Evolutionary conservation across 148 eudicot species (phyloP).

Genomic region (Beta vulgaris): DNA sequence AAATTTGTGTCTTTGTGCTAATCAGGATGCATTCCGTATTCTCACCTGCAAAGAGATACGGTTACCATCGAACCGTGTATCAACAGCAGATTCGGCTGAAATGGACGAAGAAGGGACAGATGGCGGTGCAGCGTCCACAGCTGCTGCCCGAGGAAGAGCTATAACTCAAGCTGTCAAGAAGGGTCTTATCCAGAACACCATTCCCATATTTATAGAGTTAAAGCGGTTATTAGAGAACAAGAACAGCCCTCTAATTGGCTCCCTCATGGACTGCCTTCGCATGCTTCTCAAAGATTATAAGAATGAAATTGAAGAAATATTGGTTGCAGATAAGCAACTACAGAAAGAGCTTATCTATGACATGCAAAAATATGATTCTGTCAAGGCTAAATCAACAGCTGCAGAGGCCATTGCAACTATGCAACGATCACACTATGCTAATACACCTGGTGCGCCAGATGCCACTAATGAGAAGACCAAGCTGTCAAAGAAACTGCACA

Average conservation of each 20-base stretch:
- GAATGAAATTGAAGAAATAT: slow-evolving; percentile 83
- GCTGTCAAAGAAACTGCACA: slow-evolving; percentile 33
- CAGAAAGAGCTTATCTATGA: slow-evolving; percentile 89
- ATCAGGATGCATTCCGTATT: slow-evolving; percentile 84
- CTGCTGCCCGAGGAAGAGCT: slow-evolving; percentile 68
- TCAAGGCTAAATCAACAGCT: slow-evolving; percentile 56
- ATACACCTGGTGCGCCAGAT: slow-evolving; percentile 37
- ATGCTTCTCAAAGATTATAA: slow-evolving; percentile 92
- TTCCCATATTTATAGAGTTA: slow-evolving; percentile 91
- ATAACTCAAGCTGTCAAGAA: slow-evolving; percentile 88
- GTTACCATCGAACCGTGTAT: slow-evolving; percentile 56
- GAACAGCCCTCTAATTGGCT: slow-evolving; percentile 87
- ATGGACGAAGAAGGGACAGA: slow-evolving; percentile 69
- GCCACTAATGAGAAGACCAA: slow-evolving; percentile 17
- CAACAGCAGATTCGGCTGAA: slow-evolving; percentile 61
- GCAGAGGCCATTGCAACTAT: slow-evolving; percentile 48
- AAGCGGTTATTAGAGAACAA: slow-evolving; percentile 73
- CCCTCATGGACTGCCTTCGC: slow-evolving; percentile 96
- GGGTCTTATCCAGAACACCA: slow-evolving; percentile 83
- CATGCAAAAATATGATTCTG: slow-evolving; percentile 71
- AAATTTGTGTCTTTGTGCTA: background rate
- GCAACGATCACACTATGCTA: slow-evolving; percentile 35
- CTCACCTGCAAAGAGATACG: slow-evolving; percentile 92
- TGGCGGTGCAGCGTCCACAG: slow-evolving; percentile 35
- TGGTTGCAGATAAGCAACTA: slow-evolving; percentile 89